Conservation (phyloP, 2,329 filamentous ascomycete species). For the Colletotrichum sp. region DNA sequence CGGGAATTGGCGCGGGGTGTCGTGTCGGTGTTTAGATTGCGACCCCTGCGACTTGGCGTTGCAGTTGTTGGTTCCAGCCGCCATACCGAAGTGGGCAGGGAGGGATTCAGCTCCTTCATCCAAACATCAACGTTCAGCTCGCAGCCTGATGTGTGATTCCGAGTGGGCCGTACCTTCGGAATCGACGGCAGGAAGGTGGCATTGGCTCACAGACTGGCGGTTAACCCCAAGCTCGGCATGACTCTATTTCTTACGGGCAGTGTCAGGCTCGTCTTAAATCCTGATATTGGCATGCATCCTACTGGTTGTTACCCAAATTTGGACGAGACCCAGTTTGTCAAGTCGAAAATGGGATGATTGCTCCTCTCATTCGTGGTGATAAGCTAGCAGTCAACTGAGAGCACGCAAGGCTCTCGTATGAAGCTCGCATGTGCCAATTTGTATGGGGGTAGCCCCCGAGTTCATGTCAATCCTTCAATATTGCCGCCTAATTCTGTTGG, state of each 20-base stretch:
- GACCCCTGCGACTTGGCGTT: background rate
- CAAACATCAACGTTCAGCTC: background rate
- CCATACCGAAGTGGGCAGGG: background rate
- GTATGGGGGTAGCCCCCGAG: background rate
- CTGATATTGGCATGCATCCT: background rate
- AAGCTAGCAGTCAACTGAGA: background rate
- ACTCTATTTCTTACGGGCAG: background rate
- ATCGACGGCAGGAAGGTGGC: background rate
- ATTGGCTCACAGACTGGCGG: background rate
- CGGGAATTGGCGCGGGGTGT: background rate
- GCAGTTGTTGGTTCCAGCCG: background rate
- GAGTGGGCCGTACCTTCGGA: background rate
- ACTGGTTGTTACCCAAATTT: background rate
- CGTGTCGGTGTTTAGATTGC: background rate
- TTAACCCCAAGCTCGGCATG: background rate
- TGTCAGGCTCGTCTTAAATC: background rate
- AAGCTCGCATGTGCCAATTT: background rate
- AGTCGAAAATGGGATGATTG: background rate
- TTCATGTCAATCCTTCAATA: background rate
- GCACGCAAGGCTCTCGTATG: background rate
- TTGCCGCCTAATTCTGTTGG: background rate
- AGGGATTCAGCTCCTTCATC: background rate
- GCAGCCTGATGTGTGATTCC: background rate
- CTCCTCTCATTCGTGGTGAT: background rate
- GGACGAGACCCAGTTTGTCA: background rate